Evolutionary conservation across 305 asterid genomes (phyloP).

Genomic region (Fraxinus albicans): DNA sequence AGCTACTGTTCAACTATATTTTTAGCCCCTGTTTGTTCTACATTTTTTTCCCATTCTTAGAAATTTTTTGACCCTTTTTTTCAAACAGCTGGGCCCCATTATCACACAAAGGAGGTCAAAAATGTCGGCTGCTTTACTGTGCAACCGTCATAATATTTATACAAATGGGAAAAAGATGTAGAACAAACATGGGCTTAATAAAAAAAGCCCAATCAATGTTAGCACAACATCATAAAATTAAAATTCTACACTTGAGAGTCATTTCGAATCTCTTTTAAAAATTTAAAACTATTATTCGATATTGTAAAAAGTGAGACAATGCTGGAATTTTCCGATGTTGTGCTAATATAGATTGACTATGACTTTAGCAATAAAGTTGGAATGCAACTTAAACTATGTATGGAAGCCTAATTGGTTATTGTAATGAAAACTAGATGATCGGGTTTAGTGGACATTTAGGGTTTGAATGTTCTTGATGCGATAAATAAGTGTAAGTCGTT

Average conservation of each 20-base stretch:
- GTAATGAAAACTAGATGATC: not conserved
- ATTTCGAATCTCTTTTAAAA: not conserved
- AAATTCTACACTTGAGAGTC: not conserved
- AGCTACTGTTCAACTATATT: not conserved
- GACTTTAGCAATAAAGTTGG: not conserved
- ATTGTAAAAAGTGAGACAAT: not conserved
- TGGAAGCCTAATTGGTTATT: not conserved
- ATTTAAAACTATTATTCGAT: not conserved
- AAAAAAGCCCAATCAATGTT: not conserved
- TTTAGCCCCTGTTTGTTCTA: not conserved
- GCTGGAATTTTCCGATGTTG: not conserved
- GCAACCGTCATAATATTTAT: no score
- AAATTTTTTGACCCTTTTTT: no score
- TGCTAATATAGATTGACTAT: not conserved
- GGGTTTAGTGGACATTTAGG: not conserved
- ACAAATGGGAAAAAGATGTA: no score
- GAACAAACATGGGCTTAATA: no score
- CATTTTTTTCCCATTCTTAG: no score
- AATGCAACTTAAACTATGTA: not conserved
- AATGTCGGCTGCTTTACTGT: no score
- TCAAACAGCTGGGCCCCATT: no score
- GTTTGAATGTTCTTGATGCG: not conserved
- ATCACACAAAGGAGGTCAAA: no score
- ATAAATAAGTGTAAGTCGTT: not conserved
- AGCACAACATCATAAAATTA: not conserved